Percentiles rank a stretch among this genome's conserved stretches.
Conservation (phyloP, 306 rosid genomes). For the Castanopsis chinensis region DNA sequence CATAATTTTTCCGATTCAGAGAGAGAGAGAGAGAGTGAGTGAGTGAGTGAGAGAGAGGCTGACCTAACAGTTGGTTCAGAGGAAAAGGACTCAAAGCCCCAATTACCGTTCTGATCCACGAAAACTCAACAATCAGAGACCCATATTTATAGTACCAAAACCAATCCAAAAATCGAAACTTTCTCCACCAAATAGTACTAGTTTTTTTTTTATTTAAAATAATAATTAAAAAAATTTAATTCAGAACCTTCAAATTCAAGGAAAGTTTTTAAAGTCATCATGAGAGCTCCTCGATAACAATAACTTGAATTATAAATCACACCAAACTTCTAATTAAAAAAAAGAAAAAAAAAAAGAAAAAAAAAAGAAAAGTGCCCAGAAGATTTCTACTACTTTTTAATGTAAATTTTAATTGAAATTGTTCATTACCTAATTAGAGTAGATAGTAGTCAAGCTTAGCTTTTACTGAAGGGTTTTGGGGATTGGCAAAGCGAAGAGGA, state of each 20-base stretch:
- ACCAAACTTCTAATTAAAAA: slow-evolving; percentile 30
- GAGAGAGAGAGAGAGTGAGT: neutral
- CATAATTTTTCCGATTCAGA: neutral
- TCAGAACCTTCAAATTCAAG: slow-evolving; percentile 51
- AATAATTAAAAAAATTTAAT: slow-evolving; percentile 7
- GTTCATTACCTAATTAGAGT: neutral
- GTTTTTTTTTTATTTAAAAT: neutral
- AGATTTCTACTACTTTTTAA: neutral
- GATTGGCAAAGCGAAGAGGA: neutral
- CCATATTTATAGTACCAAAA: slow-evolving; percentile 35
- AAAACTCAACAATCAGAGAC: slow-evolving; percentile 24
- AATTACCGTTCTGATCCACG: slow-evolving; percentile 31
- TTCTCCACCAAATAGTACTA: slow-evolving; percentile 29
- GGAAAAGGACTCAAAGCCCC: slow-evolving; percentile 39
- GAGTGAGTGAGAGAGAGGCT: slow-evolving; percentile 6
- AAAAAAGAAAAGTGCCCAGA: neutral
- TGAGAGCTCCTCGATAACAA: slow-evolving; percentile 47
- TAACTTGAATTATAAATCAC: slow-evolving; percentile 31
- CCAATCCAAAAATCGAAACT: slow-evolving; percentile 9
- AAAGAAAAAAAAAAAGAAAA: neutral
- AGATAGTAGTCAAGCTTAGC: neutral
- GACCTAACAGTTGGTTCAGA: slow-evolving; percentile 29
- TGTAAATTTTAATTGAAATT: neutral
- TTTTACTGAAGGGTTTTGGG: neutral
- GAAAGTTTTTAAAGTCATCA: slow-evolving; percentile 38